phyloP scores from a whole-genome alignment of 208 protist species.

The Trypanosoma vivax region DNA sequence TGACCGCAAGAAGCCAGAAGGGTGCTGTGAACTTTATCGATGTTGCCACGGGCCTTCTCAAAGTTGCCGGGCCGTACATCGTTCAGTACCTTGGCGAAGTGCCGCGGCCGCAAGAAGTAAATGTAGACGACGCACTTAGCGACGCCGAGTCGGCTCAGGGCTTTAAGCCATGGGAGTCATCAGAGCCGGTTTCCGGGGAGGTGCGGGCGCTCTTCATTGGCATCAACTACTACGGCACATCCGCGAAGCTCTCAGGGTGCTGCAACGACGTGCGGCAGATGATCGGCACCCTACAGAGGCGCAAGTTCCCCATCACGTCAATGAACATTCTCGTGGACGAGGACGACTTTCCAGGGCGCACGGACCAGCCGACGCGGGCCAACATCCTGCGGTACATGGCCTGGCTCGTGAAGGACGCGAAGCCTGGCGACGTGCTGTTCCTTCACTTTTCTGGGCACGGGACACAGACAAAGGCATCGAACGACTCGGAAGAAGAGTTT shows the following conservation, averaged over 20 bases:
- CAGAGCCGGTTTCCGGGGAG: constrained; percentile 22
- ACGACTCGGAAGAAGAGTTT: constrained; percentile 56
- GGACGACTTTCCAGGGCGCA: constrained; percentile 30
- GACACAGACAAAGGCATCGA: constrained; percentile 33
- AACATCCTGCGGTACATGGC: constrained; percentile 73
- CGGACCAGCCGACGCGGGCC: constrained; percentile 33
- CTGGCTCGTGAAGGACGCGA: constrained; percentile 52
- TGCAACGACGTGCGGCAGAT: constrained; percentile 59
- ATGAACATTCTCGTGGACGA: constrained; percentile 71
- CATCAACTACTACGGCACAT: constrained; percentile 72
- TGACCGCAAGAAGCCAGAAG: no score
- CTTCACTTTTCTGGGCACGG: constrained; percentile 84
- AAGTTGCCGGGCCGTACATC: constrained; percentile 39
- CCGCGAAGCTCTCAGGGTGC: constrained; percentile 55
- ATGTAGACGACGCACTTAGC: constrained; percentile 42
- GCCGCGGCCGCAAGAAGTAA: constrained; percentile 18
- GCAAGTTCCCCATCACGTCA: constrained; percentile 35
- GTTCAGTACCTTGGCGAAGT: constrained; percentile 52
- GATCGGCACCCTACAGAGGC: constrained; percentile 51
- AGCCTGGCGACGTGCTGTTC: constrained; percentile 71
- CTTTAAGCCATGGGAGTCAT: constrained; percentile 27
- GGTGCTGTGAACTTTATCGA: constrained; percentile 20
- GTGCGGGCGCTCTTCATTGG: constrained; percentile 52
- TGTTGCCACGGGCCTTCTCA: constrained; percentile 28
- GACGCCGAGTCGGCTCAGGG: constrained; percentile 24